These are phyloP conservation scores for Skeletonema costatum DNA, from an alignment of 108 stramenopile genomes.

Conservation along the genomic window DNA sequence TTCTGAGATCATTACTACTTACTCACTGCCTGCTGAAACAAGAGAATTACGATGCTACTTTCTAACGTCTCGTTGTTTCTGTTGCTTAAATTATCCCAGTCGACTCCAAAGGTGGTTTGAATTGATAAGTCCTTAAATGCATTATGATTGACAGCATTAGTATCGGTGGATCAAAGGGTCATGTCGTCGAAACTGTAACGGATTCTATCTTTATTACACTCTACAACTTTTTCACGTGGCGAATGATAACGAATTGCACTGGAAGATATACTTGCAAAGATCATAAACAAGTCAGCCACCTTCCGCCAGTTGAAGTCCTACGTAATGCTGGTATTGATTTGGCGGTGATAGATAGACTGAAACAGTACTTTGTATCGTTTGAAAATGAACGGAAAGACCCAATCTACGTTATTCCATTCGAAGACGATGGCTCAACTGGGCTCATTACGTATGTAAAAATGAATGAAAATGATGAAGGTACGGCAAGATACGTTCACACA, in stretches of 20 bases:
- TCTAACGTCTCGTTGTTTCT: background rate
- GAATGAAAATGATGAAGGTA: conserved; percentile 6
- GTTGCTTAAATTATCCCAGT: background rate
- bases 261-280: conserved; percentile 57
- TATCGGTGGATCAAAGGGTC: conserved; percentile 51
- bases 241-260: conserved; percentile 58
- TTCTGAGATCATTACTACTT: background rate
- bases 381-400: conserved; percentile 38
- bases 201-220: conserved; percentile 38
- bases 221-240: conserved; percentile 48
- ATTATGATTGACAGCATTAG: background rate
- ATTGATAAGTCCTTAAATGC: background rate
- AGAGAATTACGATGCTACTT: background rate
- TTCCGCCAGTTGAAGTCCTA: conserved; percentile 36
- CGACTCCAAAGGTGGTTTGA: background rate
- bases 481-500: conserved; percentile 50
- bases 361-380: conserved; percentile 25
- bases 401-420: conserved; percentile 49
- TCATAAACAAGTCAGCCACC: conserved; percentile 30
- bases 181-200: conserved; percentile 40
- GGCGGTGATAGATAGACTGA: conserved; percentile 2
- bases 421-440: conserved; percentile 26
- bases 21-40: background rate
- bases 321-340: conserved; percentile 8
- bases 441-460: conserved; percentile 50